Conservation (phyloP, 805 yeast species). For the Soucietia sequanensis region DNA sequence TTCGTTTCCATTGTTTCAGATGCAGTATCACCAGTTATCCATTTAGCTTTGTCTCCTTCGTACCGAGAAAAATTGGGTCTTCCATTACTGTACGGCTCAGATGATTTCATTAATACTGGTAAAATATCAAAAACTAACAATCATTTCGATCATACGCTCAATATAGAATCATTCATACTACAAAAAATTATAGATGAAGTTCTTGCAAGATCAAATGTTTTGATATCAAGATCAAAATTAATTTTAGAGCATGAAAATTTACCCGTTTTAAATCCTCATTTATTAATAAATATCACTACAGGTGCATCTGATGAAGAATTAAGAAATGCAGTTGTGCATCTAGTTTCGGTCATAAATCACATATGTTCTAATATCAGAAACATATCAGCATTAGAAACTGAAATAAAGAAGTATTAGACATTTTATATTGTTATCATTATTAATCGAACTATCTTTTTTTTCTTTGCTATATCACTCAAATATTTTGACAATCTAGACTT, state of each 20-base stretch:
- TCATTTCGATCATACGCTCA: slow-evolving; percentile 42
- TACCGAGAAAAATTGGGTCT: slow-evolving; percentile 44
- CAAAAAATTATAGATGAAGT: slow-evolving; percentile 64
- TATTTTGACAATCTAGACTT: too few species aligned
- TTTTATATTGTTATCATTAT: too few species aligned
- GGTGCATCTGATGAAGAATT: slow-evolving; percentile 30
- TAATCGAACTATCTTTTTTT: too few species aligned
- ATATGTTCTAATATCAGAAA: too few species aligned
- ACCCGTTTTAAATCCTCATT: slow-evolving; percentile 47
- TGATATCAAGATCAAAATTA: slow-evolving; percentile 62
- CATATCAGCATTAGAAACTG: too few species aligned
- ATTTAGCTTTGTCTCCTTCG: slow-evolving; percentile 54
- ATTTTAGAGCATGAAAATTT: slow-evolving; percentile 72
- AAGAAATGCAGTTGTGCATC: neutral
- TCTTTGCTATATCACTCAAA: too few species aligned
- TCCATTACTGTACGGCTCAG: slow-evolving; percentile 52
- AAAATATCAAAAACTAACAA: slow-evolving; percentile 42
- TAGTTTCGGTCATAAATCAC: neutral
- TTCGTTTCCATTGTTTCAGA: slow-evolving; percentile 56
- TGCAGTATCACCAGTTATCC: slow-evolving; percentile 64
- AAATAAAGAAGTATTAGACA: too few species aligned
- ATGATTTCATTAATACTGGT: slow-evolving; percentile 42
- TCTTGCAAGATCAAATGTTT: slow-evolving; percentile 49
- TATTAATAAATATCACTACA: slow-evolving; percentile 29
- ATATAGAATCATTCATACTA: slow-evolving; percentile 58